Evolutionary conservation across 139 green algal genomes (phyloP).

Genomic region (Mesotaenium endlicherianum): DNA sequence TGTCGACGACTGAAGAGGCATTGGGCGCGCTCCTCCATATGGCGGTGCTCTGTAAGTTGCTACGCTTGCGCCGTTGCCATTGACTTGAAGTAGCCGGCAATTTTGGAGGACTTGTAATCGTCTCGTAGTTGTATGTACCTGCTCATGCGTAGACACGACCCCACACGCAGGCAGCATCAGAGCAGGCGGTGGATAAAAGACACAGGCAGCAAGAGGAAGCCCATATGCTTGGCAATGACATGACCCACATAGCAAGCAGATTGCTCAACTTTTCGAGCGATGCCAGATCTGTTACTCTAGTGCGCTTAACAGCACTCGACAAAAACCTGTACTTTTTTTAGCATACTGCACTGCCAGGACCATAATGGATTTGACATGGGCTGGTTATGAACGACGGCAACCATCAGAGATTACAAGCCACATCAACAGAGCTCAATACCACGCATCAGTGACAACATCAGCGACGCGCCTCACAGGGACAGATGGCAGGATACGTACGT

Average conservation of each 20-base stretch:
- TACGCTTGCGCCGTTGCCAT: no score
- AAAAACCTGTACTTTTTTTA: not conserved
- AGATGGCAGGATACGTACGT: not conserved
- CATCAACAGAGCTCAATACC: not conserved
- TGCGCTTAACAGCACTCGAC: no score
- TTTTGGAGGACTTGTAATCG: not conserved
- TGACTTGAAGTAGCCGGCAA: not conserved
- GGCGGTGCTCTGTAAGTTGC: no score
- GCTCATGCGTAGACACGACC: no score
- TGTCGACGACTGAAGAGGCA: no score
- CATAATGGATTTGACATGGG: not conserved
- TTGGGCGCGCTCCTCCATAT: no score
- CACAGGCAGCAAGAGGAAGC: not conserved
- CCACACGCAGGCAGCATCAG: no score
- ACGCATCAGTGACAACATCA: not conserved
- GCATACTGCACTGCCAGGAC: not conserved
- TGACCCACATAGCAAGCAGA: not conserved
- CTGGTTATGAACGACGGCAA: not conserved
- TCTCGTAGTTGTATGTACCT: slow-evolving; percentile 15
- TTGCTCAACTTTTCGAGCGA: not conserved
- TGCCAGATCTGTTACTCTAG: not conserved
- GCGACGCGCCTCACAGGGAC: not conserved
- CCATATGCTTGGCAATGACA: not conserved
- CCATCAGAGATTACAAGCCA: not conserved
- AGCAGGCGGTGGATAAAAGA: no score